Evolutionary conservation across 805 yeast genomes (phyloP), one percentile per base, ranked within the genome.

Genomic region (Blastobotrys muscicola): DNA sequence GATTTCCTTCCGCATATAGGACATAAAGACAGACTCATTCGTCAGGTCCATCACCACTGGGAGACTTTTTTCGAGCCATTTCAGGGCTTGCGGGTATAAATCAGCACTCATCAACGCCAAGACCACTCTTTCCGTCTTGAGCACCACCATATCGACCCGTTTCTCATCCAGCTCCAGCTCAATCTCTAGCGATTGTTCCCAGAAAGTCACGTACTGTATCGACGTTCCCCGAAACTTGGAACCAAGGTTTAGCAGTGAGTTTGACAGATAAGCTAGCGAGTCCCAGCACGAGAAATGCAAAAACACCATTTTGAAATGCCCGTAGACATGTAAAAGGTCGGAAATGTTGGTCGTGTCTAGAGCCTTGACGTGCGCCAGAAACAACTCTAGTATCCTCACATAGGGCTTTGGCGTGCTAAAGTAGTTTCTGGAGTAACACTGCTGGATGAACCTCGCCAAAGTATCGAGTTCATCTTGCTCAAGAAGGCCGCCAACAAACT

Each of bases 201-300:
- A 42, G 23, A 38, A 42, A 15, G 16, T n/a, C 38, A 37, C 8
- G 10, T n/a, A 37, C 16, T 33, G 32, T 12, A 11, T 15, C 37
- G 16, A n/a, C 4, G n/a, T 23, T 30, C 29, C 26, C n/a, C 40
- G 45, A 9, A 37, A 10, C 16, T 32, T 33, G n/a, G 37, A 31
- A 4, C 45, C 45, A 14, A 13, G n/a, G 29, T 37, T 42, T 4
- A 42, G 32, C 20, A 42, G 9, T 5, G 42, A 32, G 38, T 42
- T 38, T 8, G 45, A 42, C 15, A 42, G 31, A n/a, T 32, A 33
- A 7, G 36, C 20, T 3, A 41, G 12, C 4, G 36, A n/a, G 14
- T 36, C 39, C 26, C 23, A 36, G 39, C 30, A 26, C 11, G 34
- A 14, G 23, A 30, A 36, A 6, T 39, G 16, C n/a, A 4, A 13